Base-by-base conservation (phyloP, 1,139 yeast species). In the Hyphopichia burtonii region DNA sequence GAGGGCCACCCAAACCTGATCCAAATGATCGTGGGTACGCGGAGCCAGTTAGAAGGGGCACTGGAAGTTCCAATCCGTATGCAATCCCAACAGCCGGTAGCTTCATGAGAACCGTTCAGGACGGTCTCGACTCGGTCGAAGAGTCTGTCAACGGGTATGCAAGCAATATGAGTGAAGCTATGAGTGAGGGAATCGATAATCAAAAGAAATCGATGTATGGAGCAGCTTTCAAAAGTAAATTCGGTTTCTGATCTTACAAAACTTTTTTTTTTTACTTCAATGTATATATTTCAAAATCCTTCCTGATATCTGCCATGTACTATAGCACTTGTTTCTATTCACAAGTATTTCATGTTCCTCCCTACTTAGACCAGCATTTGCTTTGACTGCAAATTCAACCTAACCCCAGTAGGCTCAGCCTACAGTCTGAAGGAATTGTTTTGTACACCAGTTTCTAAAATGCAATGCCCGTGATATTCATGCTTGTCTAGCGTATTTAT, bases 121-220 rank as follows among this genome's bases (percentile, higher is more conserved):
- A 68, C 27, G 82, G 83, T 0, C 59, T 79, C 43, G 85, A 80
- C 39, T 55, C 65, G 4, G 62, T 79, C 12, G 87, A 80, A 54
- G 83, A 78, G 47, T 64, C 75, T 3, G 58, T 82, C 41, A 77
- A 80, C 53, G 82, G 79, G 22, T 81, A 80, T 50, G 87, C 87
- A 3, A 75, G 69, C 36, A 69, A 64, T 31, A 66, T 81, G 38
- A 74, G 79, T 47, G 83, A 82, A 48, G 61, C 75, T 8, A 66
- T 82, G 68, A 75, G 65, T 43, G 85, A 80, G 12, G 61, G 78
- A 0, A 58, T 77, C 23, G 82, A 76, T 35, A 68, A 69, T 3
- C 74, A 74, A 11, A 78, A 82, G 50, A 75, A 69, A 41, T 71
- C 76, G 17, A 50, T 82, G 47, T 75, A 81, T 44, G 66, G 69